Conservation (phyloP, 208 protist species). For the Naegleria fowleri region DNA sequence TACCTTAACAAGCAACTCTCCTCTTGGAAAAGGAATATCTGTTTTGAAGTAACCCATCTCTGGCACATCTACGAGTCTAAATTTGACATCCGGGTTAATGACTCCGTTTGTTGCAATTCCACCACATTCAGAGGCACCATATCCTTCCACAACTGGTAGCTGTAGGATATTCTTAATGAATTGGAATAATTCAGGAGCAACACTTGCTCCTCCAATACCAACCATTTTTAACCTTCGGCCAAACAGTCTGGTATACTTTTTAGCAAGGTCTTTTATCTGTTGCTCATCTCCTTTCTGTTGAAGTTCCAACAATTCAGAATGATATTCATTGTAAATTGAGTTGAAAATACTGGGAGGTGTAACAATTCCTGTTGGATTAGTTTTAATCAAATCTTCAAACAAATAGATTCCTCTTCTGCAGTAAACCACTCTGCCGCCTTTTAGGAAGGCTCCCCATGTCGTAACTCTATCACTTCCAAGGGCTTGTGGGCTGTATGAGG, state of each 20-base stretch:
- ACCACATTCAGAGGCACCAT: not conserved
- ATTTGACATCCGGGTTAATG: slow-evolving; percentile 24
- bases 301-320: not conserved
- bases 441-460: not conserved
- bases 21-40: slow-evolving; percentile 42
- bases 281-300: no score
- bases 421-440: not conserved
- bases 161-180: slow-evolving; percentile 25
- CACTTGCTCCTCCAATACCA: not conserved
- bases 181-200: slow-evolving; percentile 27
- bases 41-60: slow-evolving; percentile 58
- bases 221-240: not conserved
- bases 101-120: not conserved
- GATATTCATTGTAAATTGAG: not conserved
- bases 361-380: not conserved
- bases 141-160: not conserved
- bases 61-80: slow-evolving; percentile 60
- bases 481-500: not conserved
- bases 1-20: slow-evolving; percentile 58
- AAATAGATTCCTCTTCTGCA: not conserved
- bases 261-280: not conserved
- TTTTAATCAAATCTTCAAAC: not conserved
- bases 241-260: not conserved
- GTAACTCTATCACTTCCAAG: not conserved
- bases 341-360: not conserved